These are phyloP conservation scores for Nicotiana paniculata DNA, from an alignment of 257 asterid genomes.

Conservation along the genomic window DNA sequence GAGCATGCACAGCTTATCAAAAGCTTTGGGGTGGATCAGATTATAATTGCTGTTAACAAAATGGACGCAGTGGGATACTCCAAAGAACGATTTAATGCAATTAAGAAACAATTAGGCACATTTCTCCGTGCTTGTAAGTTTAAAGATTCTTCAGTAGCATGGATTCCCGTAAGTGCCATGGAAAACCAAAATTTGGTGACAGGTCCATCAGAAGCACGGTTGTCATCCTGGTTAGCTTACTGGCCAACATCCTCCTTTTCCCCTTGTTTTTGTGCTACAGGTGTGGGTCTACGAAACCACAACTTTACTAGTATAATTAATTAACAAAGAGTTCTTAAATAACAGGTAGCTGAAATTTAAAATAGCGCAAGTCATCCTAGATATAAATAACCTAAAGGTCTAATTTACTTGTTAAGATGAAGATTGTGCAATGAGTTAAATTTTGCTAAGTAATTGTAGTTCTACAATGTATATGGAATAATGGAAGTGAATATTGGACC, in stretches of 20 bases:
- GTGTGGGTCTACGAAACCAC: background rate
- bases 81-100: constrained; percentile 61
- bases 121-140: constrained; percentile 78
- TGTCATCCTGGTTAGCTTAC: constrained; percentile 65
- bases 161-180: constrained; percentile 94
- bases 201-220: constrained; percentile 50
- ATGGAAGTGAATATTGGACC: background rate
- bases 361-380: background rate
- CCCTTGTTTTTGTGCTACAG: background rate
- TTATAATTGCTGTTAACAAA: constrained; percentile 84
- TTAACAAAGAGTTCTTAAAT: constrained; percentile 5
- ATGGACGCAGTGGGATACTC: constrained; percentile 92
- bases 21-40: constrained; percentile 93
- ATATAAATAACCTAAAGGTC: background rate
- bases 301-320: background rate
- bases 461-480: background rate
- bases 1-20: constrained; percentile 90
- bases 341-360: background rate
- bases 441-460: background rate
- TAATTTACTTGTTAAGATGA: background rate
- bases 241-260: background rate
- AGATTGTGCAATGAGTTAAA: background rate
- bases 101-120: constrained; percentile 70
- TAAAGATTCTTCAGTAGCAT: constrained; percentile 64
- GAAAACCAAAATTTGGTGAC: constrained; percentile 79